Evolutionary conservation across 1,284 basidiomycete species (phyloP), one percentile per base, ranked within the genome.

Genomic region (Leccinum solheimii): DNA sequence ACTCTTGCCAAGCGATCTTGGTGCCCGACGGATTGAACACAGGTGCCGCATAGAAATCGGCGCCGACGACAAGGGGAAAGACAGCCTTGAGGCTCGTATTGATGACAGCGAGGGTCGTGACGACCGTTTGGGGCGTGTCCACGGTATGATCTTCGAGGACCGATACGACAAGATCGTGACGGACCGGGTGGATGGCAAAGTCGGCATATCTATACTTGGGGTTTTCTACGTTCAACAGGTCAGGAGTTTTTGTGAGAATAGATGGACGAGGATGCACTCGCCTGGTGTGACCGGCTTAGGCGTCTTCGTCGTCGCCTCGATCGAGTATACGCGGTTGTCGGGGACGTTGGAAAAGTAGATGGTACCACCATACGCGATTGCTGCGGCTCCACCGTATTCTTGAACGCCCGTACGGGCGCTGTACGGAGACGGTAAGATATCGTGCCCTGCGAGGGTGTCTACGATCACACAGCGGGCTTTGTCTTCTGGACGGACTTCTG

Each of bases 1-100:
- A 94, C 62, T 88, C 81, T 53, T 87, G 78, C 87, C 88, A 94
- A 3, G 83, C 83, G 19, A 94, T 67, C 50, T 81, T 81, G 21
- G 75, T 78, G 1, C 90, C 92, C 66, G 90, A 84, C 0, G 88
- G 83, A 23, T 87, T 89, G 74, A 92, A 89, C 27, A 74, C 77
- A 0, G 90, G 85, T 1, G 80, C 57, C 0, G 73, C 64, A 67
- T 83, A 84, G 84, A 88, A 88, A 67, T 87, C 86, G 10, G 80
- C 78, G 6, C 83, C 85, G 4, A 73, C 65, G 27, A 83, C 70
- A 30, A 73, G 68, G 2, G 72, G 69, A 2, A 68, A 67, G 4
- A 66, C 56, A 0, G 69, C 72, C 58, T 74, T 69, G 19, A 69
- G 66, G 27, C 65, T 61, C 40, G 73, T 77, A 65, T 85, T 75